Base-by-base conservation (phyloP, 805 yeast genomes). In the Lachancea lanzarotensis region DNA sequence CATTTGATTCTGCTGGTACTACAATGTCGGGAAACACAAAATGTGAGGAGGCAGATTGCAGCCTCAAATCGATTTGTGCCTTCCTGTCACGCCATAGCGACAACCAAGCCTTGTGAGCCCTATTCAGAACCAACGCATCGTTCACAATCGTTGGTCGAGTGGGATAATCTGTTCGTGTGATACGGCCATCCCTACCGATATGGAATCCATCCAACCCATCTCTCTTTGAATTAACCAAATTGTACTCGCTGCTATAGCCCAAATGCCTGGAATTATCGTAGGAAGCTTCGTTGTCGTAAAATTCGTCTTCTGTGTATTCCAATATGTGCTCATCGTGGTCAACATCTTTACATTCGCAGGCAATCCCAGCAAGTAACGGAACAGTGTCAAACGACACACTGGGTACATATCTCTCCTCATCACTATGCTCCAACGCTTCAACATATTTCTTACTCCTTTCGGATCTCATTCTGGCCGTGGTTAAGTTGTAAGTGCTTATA, bases 331-430 rank as follows among this genome's bases (percentile, higher is more conserved):
- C 63, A 16, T 59, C 61, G 6, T 57, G 63, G 15, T 62, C 62
- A 2, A 52, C 56, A 44, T 60, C 59, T 27, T 51, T 52, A 12
- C 37, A 43, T 13, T 46, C 48, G 13, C 50, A 52, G 3, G 54
- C 51, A 19, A 43, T 44, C 12, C 63, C 60, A 13, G 50, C 43
- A 13, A 48, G 43, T 10, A 48, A 47, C 3, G 69, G 69, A 1
- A 63, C 67, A 1, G 69, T 65, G 38, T 65, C 56, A 44, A 64
- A 63, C 1, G 67, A 63, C 3, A 65, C 63, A 9, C 63, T 56
- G 4, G 63, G 62, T 11, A 47, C 41, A 27, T 25, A 44, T 13
- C 26, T 34, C 16, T 29, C 13, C 25, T 29, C 22, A 22, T 30
- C 31, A 20, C 40, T 13, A 10, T 30, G n/a, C 39, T 34, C 27